Evolutionary conservation across 2,329 filamentous ascomycete genomes (phyloP), one percentile per base, ranked within the genome.

Genomic region (Hypocrella siamensis): DNA sequence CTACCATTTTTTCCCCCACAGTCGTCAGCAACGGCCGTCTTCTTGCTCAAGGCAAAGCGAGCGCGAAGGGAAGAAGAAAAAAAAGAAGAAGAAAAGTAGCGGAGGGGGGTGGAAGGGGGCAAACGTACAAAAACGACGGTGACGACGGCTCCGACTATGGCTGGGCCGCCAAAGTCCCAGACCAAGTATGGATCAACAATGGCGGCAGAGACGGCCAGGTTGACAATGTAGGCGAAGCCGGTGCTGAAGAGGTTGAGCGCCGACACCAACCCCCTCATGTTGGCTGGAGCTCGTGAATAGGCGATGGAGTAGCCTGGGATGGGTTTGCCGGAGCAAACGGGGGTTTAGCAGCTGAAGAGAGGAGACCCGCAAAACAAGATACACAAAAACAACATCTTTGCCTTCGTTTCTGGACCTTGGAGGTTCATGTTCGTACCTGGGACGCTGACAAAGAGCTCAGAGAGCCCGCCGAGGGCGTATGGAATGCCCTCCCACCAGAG

Each of bases 211-310:
- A 53, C 51, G 26, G 57, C 56, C 26, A 66, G 42, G 37, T 59
- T 57, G 38, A 67, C 53, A 24, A 52, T 47, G 39, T 65, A 63
- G 26, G 61, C 57, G 35, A 66, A 39, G 29, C 58, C 58, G 3
- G 53, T 56, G 43, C 47, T 62, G 48, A 65, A 60, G 4, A 65
- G 46, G 45, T 65, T 65, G 38, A 66, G 46, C 6, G 62, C 59
- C 2, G 61, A 62, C 2, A 67, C 62, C 12, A 66, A 46, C 40
- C 61, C 60, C 38, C 61, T 52, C 63, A 67, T 67, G 44, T 67
- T 66, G 31, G 55, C 47, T 3, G 63, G 63, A 1, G 63, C 59
- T 8, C 61, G 56, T 2, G 63, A 58, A 46, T 67, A 69, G 2
- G 65, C 64, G 35, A 68, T 60, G 36, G 60, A 63, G 44, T 60